These are phyloP conservation scores for Crithidia brevicula DNA, from an alignment of 208 protist species.

Conservation along the genomic window DNA sequence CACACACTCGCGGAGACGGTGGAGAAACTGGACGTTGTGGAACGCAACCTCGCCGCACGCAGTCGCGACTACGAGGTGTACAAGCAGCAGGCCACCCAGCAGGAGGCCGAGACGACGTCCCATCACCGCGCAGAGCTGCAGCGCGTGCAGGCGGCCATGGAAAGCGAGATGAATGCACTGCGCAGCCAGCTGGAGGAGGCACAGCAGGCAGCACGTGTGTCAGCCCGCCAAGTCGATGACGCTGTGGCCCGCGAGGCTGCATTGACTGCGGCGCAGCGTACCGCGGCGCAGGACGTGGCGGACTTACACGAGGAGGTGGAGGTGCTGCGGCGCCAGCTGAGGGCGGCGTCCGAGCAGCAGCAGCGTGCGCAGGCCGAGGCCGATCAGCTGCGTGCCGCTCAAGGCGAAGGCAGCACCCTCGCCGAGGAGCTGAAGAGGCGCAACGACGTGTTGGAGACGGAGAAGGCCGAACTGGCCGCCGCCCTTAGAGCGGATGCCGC, in stretches of 20 bases:
- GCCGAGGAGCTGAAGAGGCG: conserved; percentile 31
- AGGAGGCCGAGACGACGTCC: conserved; percentile 25
- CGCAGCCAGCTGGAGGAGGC: conserved; percentile 45
- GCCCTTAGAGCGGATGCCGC: conserved; percentile 34
- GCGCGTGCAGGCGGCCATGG: conserved; percentile 44
- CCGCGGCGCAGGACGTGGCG: conserved; percentile 37
- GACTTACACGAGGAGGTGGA: conserved; percentile 31
- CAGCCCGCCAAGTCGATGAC: conserved; percentile 50
- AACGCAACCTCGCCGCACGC: conserved; percentile 14
- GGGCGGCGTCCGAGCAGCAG: conserved; percentile 30
- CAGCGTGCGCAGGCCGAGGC: conserved; percentile 37
- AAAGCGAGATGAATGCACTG: conserved; percentile 49
- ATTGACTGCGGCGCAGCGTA: conserved; percentile 22
- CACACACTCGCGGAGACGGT: conserved; percentile 37
- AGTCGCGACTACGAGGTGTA: conserved; percentile 15
- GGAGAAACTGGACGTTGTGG: conserved; percentile 17
- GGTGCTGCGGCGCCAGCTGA: conserved; percentile 29
- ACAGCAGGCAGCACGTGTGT: conserved; percentile 32
- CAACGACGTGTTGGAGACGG: conserved; percentile 27
- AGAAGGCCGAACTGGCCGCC: conserved; percentile 35
- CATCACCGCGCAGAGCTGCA: conserved; percentile 38
- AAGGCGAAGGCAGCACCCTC: conserved; percentile 32
- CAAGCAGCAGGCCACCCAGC: conserved; percentile 20
- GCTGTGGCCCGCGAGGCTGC: conserved; percentile 38
- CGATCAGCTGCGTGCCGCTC: conserved; percentile 32